Evolutionary conservation across 495 filamentous ascomycete species (phyloP).

Genomic region (Penicillium silybi): DNA sequence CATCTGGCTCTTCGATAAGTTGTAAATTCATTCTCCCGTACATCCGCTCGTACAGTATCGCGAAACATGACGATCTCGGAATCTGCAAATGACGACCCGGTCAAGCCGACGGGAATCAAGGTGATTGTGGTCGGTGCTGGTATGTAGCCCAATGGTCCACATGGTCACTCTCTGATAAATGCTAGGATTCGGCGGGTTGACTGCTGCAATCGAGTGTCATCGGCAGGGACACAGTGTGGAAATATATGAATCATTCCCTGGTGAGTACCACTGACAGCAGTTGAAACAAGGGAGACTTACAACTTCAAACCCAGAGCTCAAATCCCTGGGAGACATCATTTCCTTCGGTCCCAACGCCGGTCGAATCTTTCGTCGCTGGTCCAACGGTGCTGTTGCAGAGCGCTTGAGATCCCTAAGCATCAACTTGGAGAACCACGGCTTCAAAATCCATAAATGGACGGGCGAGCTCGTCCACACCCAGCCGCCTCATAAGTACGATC

Average conservation of each 20-base stretch:
- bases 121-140: slow-evolving; percentile 57
- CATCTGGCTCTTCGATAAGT: neutral
- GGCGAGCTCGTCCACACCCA: slow-evolving; percentile 60
- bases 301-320: slow-evolving; percentile 34
- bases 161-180: neutral
- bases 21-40: too few species aligned
- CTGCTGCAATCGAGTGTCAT: slow-evolving; percentile 59
- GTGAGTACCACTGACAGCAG: neutral
- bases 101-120: slow-evolving; percentile 45
- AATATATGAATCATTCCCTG: slow-evolving; percentile 55
- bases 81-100: neutral
- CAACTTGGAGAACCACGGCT: slow-evolving; percentile 49
- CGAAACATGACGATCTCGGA: slow-evolving; percentile 3
- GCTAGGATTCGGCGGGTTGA: slow-evolving; percentile 57
- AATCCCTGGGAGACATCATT: slow-evolving; percentile 59
- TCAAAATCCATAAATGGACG: slow-evolving; percentile 52
- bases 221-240: slow-evolving; percentile 61
- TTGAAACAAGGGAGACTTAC: neutral
- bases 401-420: slow-evolving; percentile 49
- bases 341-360: slow-evolving; percentile 60
- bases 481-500: slow-evolving; percentile 35
- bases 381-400: slow-evolving; percentile 36
- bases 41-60: neutral
- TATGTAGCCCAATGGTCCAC: neutral
- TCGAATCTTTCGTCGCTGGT: slow-evolving; percentile 52